Evolutionary conservation across 306 rosid genomes (phyloP).

Genomic region (Lathyrus aphaca): DNA sequence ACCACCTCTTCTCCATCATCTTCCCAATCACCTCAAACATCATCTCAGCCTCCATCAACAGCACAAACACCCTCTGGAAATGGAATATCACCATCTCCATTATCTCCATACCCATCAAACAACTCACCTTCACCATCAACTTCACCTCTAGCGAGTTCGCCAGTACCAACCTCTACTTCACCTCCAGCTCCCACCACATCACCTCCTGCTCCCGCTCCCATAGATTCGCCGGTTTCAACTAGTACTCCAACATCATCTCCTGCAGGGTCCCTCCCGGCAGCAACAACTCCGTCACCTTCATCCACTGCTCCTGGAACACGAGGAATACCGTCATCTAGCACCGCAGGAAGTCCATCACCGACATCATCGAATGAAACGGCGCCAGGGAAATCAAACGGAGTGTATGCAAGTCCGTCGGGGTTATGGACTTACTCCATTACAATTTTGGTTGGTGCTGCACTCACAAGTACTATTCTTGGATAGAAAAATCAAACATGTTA

Average conservation of each 20-base stretch:
- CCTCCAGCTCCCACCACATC: not conserved
- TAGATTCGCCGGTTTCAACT: not conserved
- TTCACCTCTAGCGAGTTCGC: not conserved
- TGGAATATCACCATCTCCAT: constrained; percentile 5
- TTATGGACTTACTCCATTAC: constrained; percentile 36
- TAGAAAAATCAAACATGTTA: constrained; percentile 10
- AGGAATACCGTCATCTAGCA: not conserved
- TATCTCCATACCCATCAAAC: constrained; percentile 33
- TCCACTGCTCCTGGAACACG: constrained; percentile 12
- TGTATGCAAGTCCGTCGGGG: constrained; percentile 35
- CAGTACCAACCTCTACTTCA: not conserved
- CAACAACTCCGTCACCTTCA: constrained; percentile 16
- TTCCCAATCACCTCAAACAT: constrained; percentile 15
- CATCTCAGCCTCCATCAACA: constrained; percentile 6
- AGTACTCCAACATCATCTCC: constrained; percentile 21
- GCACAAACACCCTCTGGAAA: constrained; percentile 25
- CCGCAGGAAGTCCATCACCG: not conserved
- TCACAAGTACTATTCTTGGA: constrained; percentile 33
- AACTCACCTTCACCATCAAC: constrained; percentile 7
- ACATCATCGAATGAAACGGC: constrained; percentile 35
- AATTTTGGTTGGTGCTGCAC: constrained; percentile 43
- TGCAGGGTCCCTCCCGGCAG: not conserved
- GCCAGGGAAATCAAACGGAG: not conserved
- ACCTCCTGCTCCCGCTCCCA: not conserved
- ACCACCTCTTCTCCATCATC: constrained; percentile 16